Base-by-base conservation (phyloP, 2,329 filamentous ascomycete species). In the Epichloe gansuensis region DNA sequence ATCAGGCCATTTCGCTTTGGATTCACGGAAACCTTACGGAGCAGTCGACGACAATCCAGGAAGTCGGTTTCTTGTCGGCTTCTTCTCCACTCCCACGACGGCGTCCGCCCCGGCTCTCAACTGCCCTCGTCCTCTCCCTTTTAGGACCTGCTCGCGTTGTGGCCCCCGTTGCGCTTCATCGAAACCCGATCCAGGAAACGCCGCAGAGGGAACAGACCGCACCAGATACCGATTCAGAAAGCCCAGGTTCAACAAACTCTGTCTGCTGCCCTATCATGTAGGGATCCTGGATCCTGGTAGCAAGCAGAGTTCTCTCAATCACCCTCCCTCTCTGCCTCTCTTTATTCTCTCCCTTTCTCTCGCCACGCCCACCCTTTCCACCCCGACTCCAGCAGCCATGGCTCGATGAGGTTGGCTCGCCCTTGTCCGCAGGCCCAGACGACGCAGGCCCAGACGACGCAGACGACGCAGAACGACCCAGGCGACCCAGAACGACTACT, bases 371-470 rank as follows among this genome's bases (percentile, higher is more conserved):
- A 52, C 52, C 49, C 52, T 52, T 54, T 54, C 27, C 35, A 35
- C 42, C 50, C 38, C 47, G 21, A 58, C 61, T 64, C 63, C 64
- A 64, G 36, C 47, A 64, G 36, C 47, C 62, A 67, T 68, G 65
- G 63, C 66, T 69, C 69, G 68, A 74, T 73, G 69, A 72, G 68
- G 69, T 64, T 68, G 66, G 64, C 63, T 66, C 63, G 65, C 62
- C 46, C 61, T 66, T 63, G 65, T 66, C 65, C 67, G 63, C 62
- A 67, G 67, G 68, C 6, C 36, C 47, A 40, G n/a, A 34, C 25
- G 15, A 34, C 15, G 27, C 43, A 35, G 35, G 5, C 36, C 12
- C 36, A 39, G 4, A 5, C 13, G n/a, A 4, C 17, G 17, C 17
- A 21, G 17, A 21, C 17, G 17, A 21, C 15, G 25, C 17, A 46